A percentile compares a stretch with the other conserved stretches of the same genome.
These are phyloP conservation scores for Venustampulla echinocandica DNA, from an alignment of 495 filamentous ascomycete genomes.

Conservation along the genomic window DNA sequence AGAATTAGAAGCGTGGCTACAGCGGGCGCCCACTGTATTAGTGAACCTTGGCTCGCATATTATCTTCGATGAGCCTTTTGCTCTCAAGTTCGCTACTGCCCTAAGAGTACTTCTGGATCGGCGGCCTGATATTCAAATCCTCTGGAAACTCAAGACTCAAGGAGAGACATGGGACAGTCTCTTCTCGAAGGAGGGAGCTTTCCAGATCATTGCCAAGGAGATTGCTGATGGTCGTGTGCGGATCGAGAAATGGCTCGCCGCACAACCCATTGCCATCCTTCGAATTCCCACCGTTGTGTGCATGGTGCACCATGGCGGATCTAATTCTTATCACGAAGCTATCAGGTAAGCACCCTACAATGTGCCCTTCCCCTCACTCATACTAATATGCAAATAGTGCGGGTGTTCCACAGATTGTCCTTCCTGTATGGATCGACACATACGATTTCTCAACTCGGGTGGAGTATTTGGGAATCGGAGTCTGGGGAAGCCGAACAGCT, in stretches of 20 bases:
- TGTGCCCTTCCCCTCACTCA: no score
- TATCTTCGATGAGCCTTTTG: constrained; percentile 23
- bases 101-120: constrained; percentile 30
- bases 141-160: constrained; percentile 38
- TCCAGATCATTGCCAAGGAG: constrained; percentile 1
- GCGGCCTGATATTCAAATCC: constrained; percentile 29
- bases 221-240: constrained; percentile 26
- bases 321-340: constrained; percentile 45
- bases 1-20: constrained; percentile 38
- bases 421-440: constrained; percentile 43
- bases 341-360: constrained; percentile 35
- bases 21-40: constrained; percentile 35
- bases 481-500: constrained; percentile 34
- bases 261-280: constrained; percentile 39
- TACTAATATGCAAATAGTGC: constrained; percentile 22
- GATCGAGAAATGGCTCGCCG: constrained; percentile 37
- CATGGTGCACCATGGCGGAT: constrained; percentile 45
- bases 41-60: constrained; percentile 42
- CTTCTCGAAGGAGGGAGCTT: constrained; percentile 25
- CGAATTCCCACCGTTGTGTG: constrained; percentile 37
- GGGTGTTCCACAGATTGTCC: constrained; percentile 41
- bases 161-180: constrained; percentile 22
- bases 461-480: constrained; percentile 40
- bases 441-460: constrained; percentile 41
- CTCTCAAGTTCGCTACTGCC: constrained; percentile 27